Evolutionary conservation across 1,284 basidiomycete genomes (phyloP).

Genomic region (Ceratobasidium papillatum): DNA sequence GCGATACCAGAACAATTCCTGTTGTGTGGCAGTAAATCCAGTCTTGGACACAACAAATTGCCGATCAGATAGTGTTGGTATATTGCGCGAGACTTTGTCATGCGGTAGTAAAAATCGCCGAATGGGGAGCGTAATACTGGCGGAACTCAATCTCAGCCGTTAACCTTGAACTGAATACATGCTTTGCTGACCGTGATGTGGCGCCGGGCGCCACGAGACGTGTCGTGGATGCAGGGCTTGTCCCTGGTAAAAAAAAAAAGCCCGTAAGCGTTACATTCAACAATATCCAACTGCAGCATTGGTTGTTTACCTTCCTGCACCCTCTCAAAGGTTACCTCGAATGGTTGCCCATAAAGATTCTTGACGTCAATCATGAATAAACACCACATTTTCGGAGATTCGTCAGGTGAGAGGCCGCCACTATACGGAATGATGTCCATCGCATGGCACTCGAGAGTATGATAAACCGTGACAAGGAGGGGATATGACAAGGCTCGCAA

Average conservation of each 20-base stretch:
- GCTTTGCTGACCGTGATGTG: conserved; percentile 69
- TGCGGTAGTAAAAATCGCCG: conserved; percentile 70
- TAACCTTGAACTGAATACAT: conserved; percentile 2
- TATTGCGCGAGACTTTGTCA: conserved; percentile 67
- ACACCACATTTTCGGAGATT: conserved; percentile 65
- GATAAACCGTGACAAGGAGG: conserved; percentile 89
- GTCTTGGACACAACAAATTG: conserved; percentile 91
- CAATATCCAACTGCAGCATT: not conserved
- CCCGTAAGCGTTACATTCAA: not conserved
- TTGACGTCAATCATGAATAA: conserved; percentile 86
- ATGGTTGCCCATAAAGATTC: conserved; percentile 88
- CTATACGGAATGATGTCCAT: conserved; percentile 79
- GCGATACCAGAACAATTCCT: conserved; percentile 93
- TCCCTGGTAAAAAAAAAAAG: conserved; percentile 18
- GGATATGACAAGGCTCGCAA: conserved; percentile 85
- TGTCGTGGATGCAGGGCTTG: conserved; percentile 61
- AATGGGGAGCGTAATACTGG: conserved; percentile 81
- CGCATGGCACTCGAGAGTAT: conserved; percentile 84
- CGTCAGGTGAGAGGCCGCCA: conserved; percentile 45
- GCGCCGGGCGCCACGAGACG: conserved; percentile 83
- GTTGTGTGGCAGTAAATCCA: conserved; percentile 65
- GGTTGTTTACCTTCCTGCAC: conserved; percentile 63
- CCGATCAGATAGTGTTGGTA: conserved; percentile 86
- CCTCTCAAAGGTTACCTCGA: conserved; percentile 82
- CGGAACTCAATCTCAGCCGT: conserved; percentile 10